These are phyloP conservation scores for Fusarium pininemorale DNA, from an alignment of 2,329 filamentous ascomycete genomes.

Conservation along the genomic window DNA sequence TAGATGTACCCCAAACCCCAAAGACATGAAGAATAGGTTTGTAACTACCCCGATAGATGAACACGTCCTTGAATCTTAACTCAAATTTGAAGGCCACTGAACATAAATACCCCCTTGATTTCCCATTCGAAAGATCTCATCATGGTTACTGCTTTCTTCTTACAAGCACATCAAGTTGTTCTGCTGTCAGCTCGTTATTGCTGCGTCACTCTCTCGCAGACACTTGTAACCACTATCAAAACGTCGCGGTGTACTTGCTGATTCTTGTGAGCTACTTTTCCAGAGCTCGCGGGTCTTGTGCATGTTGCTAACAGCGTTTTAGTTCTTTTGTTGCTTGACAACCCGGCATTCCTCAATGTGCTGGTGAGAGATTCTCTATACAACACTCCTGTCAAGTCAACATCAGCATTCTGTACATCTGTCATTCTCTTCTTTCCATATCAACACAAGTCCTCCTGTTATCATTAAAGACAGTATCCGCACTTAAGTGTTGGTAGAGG, in stretches of 20 bases:
- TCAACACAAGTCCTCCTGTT: neutral
- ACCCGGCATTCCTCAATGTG: neutral
- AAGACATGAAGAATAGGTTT: neutral
- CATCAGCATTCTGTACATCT: neutral
- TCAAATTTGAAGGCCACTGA: neutral
- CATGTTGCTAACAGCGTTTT: neutral
- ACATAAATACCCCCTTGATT: neutral
- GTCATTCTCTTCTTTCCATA: neutral
- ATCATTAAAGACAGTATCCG: neutral
- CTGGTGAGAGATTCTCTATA: neutral
- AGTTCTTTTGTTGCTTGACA: neutral
- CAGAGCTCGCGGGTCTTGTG: neutral
- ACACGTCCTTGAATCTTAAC: neutral
- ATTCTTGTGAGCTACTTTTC: neutral
- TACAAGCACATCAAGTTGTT: neutral
- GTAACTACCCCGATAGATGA: neutral
- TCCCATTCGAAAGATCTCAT: neutral
- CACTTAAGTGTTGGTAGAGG: neutral
- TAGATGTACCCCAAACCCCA: neutral
- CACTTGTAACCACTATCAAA: neutral
- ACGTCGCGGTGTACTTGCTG: neutral
- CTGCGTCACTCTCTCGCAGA: neutral
- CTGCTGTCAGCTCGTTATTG: neutral
- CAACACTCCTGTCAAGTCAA: neutral
- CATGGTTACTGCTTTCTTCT: neutral